phyloP scores from a whole-genome alignment of 768 basidiomycete genomes.

The Pholiota molesta region DNA sequence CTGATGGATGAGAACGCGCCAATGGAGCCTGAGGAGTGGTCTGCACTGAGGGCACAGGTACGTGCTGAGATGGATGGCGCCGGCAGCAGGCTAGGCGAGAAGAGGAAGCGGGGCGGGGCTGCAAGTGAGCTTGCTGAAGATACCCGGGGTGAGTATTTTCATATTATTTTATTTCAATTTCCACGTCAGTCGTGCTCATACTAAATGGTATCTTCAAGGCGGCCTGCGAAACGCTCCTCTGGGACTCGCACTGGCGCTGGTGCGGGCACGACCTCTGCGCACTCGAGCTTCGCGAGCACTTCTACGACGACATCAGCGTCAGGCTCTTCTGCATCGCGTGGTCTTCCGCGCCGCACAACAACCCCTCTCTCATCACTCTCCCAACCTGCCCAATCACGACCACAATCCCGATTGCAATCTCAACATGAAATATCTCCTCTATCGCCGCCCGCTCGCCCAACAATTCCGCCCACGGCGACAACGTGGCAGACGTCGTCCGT shows the following conservation, averaged over 20 bases:
- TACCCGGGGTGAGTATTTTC: not conserved
- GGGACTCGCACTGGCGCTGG: not conserved
- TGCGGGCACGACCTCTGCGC: not conserved
- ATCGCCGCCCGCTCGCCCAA: slow-evolving; percentile 16
- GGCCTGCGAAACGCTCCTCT: not conserved
- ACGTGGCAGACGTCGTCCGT: slow-evolving; percentile 28
- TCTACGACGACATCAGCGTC: not conserved
- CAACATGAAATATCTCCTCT: not conserved
- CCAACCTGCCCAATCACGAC: not conserved
- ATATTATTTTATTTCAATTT: too few species aligned
- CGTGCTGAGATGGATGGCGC: not conserved
- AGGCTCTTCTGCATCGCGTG: not conserved
- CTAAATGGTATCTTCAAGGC: not conserved
- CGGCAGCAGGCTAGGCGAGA: not conserved
- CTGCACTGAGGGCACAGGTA: not conserved
- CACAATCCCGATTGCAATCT: too few species aligned
- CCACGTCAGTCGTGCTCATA: too few species aligned
- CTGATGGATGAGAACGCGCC: not conserved
- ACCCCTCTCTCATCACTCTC: not conserved
- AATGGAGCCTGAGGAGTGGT: slow-evolving; percentile 3
- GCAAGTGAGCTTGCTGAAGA: not conserved
- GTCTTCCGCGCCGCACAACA: not conserved
- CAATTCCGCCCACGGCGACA: slow-evolving; percentile 19
- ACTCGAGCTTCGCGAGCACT: slow-evolving; percentile 7
- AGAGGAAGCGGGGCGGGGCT: slow-evolving; percentile 6